Percentiles rank a stretch among this genome's conserved stretches.
phyloP scores from a whole-genome alignment of 1,284 basidiomycete species.

The Boletus albobrunnescens region DNA sequence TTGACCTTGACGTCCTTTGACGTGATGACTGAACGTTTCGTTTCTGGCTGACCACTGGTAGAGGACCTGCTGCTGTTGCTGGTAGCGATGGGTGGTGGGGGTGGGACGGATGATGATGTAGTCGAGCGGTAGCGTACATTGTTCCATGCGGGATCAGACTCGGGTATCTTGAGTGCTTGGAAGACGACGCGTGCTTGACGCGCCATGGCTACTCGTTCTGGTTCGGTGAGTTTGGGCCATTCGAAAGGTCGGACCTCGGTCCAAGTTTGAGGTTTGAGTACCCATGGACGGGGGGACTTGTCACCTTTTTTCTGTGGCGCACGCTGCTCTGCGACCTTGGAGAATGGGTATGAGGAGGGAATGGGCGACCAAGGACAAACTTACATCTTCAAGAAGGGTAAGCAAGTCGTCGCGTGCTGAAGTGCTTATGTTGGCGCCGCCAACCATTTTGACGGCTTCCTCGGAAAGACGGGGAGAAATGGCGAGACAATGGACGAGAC shows the following conservation, averaged over 20 bases:
- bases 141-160: slow-evolving; percentile 55
- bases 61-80: too few relatives aligned
- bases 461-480: slow-evolving; percentile 43
- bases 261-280: slow-evolving; percentile 55
- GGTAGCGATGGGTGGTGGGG: slow-evolving; percentile 11
- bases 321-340: slow-evolving; percentile 49
- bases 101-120: slow-evolving; percentile 12
- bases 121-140: slow-evolving; percentile 36
- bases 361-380: slow-evolving; percentile 11
- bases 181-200: slow-evolving; percentile 48
- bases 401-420: slow-evolving; percentile 39
- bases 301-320: slow-evolving; percentile 35
- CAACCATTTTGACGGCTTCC: slow-evolving; percentile 41
- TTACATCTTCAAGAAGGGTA: slow-evolving; percentile 47
- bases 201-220: slow-evolving; percentile 45
- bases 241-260: slow-evolving; percentile 64
- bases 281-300: slow-evolving; percentile 42
- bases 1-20: too few relatives aligned
- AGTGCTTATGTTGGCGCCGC: slow-evolving; percentile 34
- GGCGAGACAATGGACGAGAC: slow-evolving; percentile 56
- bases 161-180: slow-evolving; percentile 47
- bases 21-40: too few relatives aligned
- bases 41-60: too few relatives aligned
- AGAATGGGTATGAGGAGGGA: background rate
- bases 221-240: slow-evolving; percentile 45